phyloP scores from a whole-genome alignment of 2,329 filamentous ascomycete genomes.

The Fusarium sp. region DNA sequence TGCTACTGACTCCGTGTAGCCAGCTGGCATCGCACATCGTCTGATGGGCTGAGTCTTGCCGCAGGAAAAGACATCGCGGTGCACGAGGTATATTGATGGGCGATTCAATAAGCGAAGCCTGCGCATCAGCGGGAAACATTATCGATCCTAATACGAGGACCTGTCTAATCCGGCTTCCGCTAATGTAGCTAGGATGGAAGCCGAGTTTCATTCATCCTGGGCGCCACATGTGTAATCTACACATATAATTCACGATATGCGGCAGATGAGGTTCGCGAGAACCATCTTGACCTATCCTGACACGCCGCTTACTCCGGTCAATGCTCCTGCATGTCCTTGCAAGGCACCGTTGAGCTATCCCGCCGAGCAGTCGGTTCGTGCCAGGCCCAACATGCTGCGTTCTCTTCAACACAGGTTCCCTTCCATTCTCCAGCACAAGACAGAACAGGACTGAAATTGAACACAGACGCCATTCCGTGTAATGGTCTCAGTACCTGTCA shows the following conservation, averaged over 20 bases:
- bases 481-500: conserved; percentile 38
- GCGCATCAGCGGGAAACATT: conserved; percentile 30
- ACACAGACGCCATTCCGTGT: conserved; percentile 35
- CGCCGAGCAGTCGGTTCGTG: not conserved
- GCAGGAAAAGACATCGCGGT: conserved; percentile 33
- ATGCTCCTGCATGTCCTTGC: conserved; percentile 6
- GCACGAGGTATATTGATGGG: conserved; percentile 23
- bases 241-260: conserved; percentile 14
- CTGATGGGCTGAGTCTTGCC: conserved; percentile 29
- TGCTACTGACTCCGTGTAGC: conserved; percentile 24
- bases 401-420: not conserved
- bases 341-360: conserved; percentile 8
- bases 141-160: conserved; percentile 20
- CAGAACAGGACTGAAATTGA: conserved; percentile 22
- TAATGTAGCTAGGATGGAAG: conserved; percentile 9
- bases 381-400: not conserved
- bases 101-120: conserved; percentile 38
- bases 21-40: conserved; percentile 26
- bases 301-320: conserved; percentile 2
- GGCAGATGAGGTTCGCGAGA: conserved; percentile 7
- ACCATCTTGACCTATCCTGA: not conserved
- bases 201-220: conserved; percentile 30
- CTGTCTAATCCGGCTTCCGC: conserved; percentile 28
- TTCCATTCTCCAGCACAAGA: conserved; percentile 9
- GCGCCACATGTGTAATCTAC: conserved; percentile 34